Evolutionary conservation across 2,329 filamentous ascomycete genomes (phyloP), one percentile per base, ranked within the genome.

Genomic region (Hymenoscyphus occultus): DNA sequence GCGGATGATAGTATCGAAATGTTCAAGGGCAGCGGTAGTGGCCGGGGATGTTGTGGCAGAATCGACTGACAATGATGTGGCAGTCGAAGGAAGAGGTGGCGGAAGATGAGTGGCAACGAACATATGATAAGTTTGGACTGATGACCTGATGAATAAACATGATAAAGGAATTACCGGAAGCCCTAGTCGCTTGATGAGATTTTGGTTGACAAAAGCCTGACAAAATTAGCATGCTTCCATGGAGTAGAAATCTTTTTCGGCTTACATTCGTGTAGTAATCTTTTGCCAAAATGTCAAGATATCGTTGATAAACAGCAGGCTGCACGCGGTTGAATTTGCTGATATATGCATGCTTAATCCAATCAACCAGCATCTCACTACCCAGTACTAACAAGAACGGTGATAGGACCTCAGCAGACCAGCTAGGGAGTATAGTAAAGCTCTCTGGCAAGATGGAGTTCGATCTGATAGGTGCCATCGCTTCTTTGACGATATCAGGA

Each of bases 311-410:
- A 64, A 99, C 90, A 6, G 85, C 86, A 2, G 95, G 95, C 69
- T 95, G 94, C 71, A 93, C 93, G 72, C 96, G 97, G 82, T 99
- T 99, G 81, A 99, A 99, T 76, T 99, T 99, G 75, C 89, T 93
- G 76, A 99, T 96, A 76, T 98, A 99, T 28, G 92, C 92, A 75
- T 99, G 96, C 77, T 99, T 99, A 76, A 97, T 86, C 86, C 91
- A 93, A 78, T 99, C 95, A 1, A 99, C 95, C 9, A 97, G 80
- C 89, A 97, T 97, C 78, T 99, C 95, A 68, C 93, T 97, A 1
- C 93, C 94, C 6, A 99, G 85, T 0, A 99, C 96, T 7, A 99
- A 88, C 13, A 99, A 80, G 71, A 99, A 99, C 0, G 95, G 96
- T 0, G 92, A 93, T 3, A 99, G 81, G 0, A 99, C 90, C 75